phyloP scores from a whole-genome alignment of 2,329 filamentous ascomycete genomes.

The Penicillium sp. region DNA sequence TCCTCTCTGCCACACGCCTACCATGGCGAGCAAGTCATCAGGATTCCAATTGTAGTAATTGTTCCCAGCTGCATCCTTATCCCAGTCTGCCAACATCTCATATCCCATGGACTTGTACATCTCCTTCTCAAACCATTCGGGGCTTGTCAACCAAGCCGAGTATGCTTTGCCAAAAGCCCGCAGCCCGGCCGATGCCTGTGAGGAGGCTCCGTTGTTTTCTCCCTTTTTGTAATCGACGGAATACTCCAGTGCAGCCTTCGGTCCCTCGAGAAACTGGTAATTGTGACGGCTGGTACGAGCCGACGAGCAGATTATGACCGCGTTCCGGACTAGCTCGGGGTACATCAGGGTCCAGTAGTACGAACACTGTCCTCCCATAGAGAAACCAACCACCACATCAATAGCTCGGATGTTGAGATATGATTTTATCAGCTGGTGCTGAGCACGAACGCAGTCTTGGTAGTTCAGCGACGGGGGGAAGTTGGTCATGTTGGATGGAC shows the following conservation, averaged over 20 bases:
- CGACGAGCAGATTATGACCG: constrained; percentile 46
- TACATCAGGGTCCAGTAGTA: constrained; percentile 50
- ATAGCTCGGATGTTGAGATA: constrained; percentile 35
- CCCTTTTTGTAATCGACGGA: constrained; percentile 39
- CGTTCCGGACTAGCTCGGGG: constrained; percentile 38
- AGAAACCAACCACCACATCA: constrained; percentile 47
- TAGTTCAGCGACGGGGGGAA: constrained; percentile 43
- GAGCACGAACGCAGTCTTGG: constrained; percentile 43
- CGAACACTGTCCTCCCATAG: constrained; percentile 51
- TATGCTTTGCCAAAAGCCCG: constrained; percentile 47
- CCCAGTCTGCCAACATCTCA: constrained; percentile 38
- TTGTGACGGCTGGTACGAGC: constrained; percentile 49
- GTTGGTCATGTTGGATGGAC: constrained; percentile 43
- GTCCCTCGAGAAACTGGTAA: constrained; percentile 46
- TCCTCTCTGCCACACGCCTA: constrained; percentile 46
- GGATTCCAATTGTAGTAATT: constrained; percentile 42
- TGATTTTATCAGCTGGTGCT: constrained; percentile 38
- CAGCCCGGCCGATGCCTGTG: constrained; percentile 29
- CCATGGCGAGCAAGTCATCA: constrained; percentile 42
- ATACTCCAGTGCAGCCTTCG: constrained; percentile 42
- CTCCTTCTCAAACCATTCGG: constrained; percentile 45
- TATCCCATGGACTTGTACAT: constrained; percentile 39
- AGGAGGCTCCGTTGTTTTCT: constrained; percentile 22
- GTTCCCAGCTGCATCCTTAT: constrained; percentile 26
- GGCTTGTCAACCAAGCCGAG: constrained; percentile 47